Percentiles rank a stretch among this genome's conserved stretches.
These are phyloP conservation scores for Apocynum venetum DNA, from an alignment of 257 asterid genomes.

Conservation along the genomic window DNA sequence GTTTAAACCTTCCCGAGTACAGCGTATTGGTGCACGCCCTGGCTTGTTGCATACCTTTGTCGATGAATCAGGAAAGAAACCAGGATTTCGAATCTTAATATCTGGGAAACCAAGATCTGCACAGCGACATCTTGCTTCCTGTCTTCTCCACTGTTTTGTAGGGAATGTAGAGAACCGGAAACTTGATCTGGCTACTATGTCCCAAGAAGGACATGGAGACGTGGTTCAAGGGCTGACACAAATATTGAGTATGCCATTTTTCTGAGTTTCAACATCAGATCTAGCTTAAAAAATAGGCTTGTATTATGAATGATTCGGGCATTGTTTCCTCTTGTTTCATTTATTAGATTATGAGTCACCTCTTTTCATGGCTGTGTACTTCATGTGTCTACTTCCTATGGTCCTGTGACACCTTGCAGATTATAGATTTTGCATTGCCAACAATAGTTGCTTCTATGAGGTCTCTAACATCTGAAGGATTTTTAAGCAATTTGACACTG, in stretches of 20 bases:
- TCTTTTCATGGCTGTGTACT: not conserved
- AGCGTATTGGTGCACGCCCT: constrained; percentile 44
- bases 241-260: constrained; percentile 63
- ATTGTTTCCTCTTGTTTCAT: not conserved
- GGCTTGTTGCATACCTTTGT: constrained; percentile 36
- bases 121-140: constrained; percentile 89
- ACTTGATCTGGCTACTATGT: constrained; percentile 84
- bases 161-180: constrained; percentile 80
- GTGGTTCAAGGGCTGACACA: constrained; percentile 76
- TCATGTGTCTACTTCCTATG: not conserved
- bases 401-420: not conserved
- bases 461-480: not conserved
- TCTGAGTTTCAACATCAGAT: not conserved
- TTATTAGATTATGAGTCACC: not conserved
- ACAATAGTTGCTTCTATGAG: not conserved
- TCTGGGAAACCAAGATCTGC: constrained; percentile 86
- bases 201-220: constrained; percentile 96
- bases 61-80: constrained; percentile 34
- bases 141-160: constrained; percentile 86
- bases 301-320: not conserved
- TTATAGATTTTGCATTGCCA: not conserved
- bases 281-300: not conserved
- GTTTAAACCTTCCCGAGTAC: constrained; percentile 46
- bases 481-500: not conserved
- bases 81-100: constrained; percentile 79